phyloP scores from a whole-genome alignment of 768 basidiomycete species.

The Mrakia hoshinonis region DNA sequence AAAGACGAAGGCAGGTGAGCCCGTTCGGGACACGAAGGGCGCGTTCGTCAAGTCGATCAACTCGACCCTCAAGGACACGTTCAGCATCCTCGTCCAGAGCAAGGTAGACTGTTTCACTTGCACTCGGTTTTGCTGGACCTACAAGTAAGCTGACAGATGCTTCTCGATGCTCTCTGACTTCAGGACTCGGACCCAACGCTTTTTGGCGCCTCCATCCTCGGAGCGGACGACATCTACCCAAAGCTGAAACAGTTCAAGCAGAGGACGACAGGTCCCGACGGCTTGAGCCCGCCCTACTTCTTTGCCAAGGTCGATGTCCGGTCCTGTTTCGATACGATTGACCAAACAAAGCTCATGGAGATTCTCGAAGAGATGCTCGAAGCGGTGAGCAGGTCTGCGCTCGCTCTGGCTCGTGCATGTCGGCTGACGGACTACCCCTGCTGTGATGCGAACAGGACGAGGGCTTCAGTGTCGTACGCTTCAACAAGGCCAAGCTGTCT shows the following conservation, averaged over 20 bases:
- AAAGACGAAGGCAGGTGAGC: not conserved
- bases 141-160: not conserved
- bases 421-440: not conserved
- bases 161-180: not conserved
- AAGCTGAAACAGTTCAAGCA: constrained; percentile 64
- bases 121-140: not conserved
- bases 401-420: no score
- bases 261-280: constrained; percentile 4
- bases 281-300: constrained; percentile 68
- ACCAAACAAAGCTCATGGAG: constrained; percentile 70
- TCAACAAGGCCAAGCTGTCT: constrained; percentile 18
- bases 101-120: constrained; percentile 50
- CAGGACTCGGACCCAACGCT: constrained; percentile 57
- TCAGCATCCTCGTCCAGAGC: constrained; percentile 79
- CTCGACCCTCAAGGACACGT: constrained; percentile 70
- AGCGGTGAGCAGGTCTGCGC: constrained; percentile 43
- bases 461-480: constrained; percentile 16
- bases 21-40: not conserved
- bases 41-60: constrained; percentile 61
- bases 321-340: constrained; percentile 93
- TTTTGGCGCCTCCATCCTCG: constrained; percentile 73
- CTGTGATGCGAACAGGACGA: constrained; percentile 39
- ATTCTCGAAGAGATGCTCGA: constrained; percentile 62
- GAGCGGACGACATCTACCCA: constrained; percentile 69
- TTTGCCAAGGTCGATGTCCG: constrained; percentile 96